phyloP scores from a whole-genome alignment of 768 basidiomycete species.

The Crepidotus variabilis region DNA sequence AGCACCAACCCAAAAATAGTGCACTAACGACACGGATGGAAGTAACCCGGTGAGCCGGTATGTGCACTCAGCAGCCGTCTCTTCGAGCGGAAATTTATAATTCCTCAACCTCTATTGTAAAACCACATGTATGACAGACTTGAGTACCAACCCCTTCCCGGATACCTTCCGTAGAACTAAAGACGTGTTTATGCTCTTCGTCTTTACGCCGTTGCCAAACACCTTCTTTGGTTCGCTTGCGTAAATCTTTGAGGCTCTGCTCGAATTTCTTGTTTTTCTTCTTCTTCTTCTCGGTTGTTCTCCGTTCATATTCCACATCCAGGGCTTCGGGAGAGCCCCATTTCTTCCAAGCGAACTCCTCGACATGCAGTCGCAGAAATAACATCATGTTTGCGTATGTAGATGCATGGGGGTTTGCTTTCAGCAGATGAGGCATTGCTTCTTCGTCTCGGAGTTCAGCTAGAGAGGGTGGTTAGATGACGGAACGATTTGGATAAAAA shows the following conservation, averaged over 20 bases:
- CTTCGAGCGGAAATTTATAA: constrained; percentile 37
- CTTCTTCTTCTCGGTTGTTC: constrained; percentile 79
- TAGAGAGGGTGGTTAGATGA: constrained; percentile 23
- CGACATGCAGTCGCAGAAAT: constrained; percentile 89
- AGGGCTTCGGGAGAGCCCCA: constrained; percentile 94
- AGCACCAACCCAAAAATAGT: not conserved
- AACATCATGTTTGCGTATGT: constrained; percentile 99
- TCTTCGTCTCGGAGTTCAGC: constrained; percentile 93
- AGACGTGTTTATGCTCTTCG: constrained; percentile 84
- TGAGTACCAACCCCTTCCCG: constrained; percentile 60
- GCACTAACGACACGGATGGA: not conserved
- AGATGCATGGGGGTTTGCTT: constrained; percentile 92
- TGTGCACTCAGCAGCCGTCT: no score
- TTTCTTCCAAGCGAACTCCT: constrained; percentile 96
- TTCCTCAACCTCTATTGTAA: constrained; percentile 86
- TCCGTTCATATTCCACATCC: constrained; percentile 80
- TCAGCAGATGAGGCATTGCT: constrained; percentile 86
- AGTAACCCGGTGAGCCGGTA: not conserved
- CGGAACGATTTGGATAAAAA: not conserved
- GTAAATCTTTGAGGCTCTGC: constrained; percentile 78
- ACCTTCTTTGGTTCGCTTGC: constrained; percentile 82
- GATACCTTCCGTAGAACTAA: constrained; percentile 54
- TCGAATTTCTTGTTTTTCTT: constrained; percentile 96
- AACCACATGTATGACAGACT: constrained; percentile 86
- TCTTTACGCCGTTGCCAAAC: constrained; percentile 87